Conservation (phyloP, 495 filamentous ascomycete species). For the Penicillium malachiteum region DNA sequence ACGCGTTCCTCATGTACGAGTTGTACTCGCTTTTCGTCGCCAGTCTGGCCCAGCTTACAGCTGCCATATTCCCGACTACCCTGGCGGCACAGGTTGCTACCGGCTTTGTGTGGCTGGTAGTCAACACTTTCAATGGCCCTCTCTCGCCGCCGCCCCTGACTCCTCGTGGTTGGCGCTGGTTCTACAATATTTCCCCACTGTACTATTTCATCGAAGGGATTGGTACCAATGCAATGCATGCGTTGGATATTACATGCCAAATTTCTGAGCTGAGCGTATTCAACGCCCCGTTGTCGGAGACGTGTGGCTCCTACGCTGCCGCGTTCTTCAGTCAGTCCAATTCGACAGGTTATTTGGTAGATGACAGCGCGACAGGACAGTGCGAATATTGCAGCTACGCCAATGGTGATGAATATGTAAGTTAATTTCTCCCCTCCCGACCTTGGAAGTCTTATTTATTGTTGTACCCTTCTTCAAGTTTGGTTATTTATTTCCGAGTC, state of each 20-base stretch:
- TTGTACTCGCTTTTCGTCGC: slow-evolving; percentile 12
- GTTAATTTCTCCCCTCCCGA: background rate
- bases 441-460: background rate
- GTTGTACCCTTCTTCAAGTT: background rate
- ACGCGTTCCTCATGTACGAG: slow-evolving; percentile 16
- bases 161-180: slow-evolving; percentile 19
- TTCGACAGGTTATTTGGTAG: slow-evolving; percentile 53
- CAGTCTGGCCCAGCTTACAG: slow-evolving; percentile 16
- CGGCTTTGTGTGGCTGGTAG: slow-evolving; percentile 19
- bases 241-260: slow-evolving; percentile 50
- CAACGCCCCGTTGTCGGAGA: slow-evolving; percentile 50
- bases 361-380: slow-evolving; percentile 43
- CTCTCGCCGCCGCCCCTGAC: slow-evolving; percentile 11
- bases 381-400: slow-evolving; percentile 58
- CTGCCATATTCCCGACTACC: slow-evolving; percentile 11
- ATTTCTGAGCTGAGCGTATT: slow-evolving; percentile 56
- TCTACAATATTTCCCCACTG: slow-evolving; percentile 19
- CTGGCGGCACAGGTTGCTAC: slow-evolving; percentile 9
- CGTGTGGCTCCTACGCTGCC: slow-evolving; percentile 58
- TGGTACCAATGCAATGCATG: slow-evolving; percentile 61
- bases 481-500: background rate
- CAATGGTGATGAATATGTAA: slow-evolving; percentile 18
- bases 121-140: slow-evolving; percentile 18
- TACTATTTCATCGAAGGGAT: slow-evolving; percentile 48
- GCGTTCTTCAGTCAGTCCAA: slow-evolving; percentile 35